Evolutionary conservation across 129 eudicot genomes (phyloP), one percentile per base, ranked within the genome.

Genomic region (Gnaphalium uliginosum): DNA sequence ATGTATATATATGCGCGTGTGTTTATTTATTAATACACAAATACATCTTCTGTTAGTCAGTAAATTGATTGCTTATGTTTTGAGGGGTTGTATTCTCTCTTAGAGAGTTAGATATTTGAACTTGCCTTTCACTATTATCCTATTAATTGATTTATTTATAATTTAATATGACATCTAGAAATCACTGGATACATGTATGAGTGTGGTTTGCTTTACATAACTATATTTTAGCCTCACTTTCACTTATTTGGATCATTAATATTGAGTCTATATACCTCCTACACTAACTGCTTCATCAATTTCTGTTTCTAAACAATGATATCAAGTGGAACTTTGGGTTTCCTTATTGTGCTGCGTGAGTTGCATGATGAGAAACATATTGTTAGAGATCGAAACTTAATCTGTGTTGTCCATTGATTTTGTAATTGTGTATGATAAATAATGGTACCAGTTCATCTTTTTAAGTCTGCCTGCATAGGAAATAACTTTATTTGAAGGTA

Each of bases 1-100:
- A 13, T 43, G 5, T 58, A 41, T 66, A 24, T 35, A 26, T 27
- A 7, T 75, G 63, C 22, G 10, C 66, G 21, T 18, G 11, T 17
- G 23, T 39, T 0, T 33, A 19, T 65, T 30, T 65, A 15, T 65
- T 37, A 37, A 21, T 14, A 60, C 37, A 59, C 30, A 39, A 0
- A 60, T 14, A 48, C 29, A 61, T 66, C 73, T 69, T 69, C 33
- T 69, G 41, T 46, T 46, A 69, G 24, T 69, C 35, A 69, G 17
- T 37, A 19, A 19, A 4, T 51, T 51, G 8, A 19, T 51, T 51
- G 6, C 58, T 2, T 51, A 51, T 18, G 58, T 51, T 51, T 51
- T 51, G 9, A 51, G 21, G 58, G 58, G 7, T 17, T 18, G 58
- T 51, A 9, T 51, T 51, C 8, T 51, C 58, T 7, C n/a, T 51